Evolutionary conservation across 306 rosid genomes (phyloP), one percentile per base, ranked within the genome.

Genomic region (Lathyrus aphaca): DNA sequence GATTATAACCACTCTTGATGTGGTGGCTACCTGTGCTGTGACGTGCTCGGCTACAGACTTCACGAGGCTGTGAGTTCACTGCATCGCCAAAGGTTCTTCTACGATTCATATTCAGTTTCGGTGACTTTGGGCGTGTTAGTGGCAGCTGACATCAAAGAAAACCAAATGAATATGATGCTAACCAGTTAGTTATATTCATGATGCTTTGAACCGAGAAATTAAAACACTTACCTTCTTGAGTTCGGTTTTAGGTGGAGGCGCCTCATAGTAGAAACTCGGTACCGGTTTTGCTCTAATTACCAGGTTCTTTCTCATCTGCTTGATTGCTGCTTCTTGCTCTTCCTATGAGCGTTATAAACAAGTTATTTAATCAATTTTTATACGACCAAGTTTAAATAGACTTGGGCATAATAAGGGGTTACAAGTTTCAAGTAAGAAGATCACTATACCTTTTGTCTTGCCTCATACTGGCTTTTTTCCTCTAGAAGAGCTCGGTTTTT

Each of bases 271-370:
- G 80, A 95, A 95, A 76, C 75, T 91, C 14, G 99, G 99, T n/a
- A 95, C 91, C 14, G 99, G 97, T 1, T 91, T 95, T 72, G 99
- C 99, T 86, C 83, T 95, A 64, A 95, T 77, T 68, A 95, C 95
- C 90, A 95, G 77, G 65, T 74, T 76, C 88, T 80, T 95, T 71
- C 99, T 87, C 76, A 95, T 77, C 83, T 81, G 91, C 86, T 86
- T 91, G 87, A 95, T 43, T 60, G 96, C 97, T 75, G 96, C 91
- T 63, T 91, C 95, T 81, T 82, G 89, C 81, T 95, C 99, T 87
- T 95, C 99, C 99, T 95, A 79, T 58, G 16, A 80, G 21, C 16
- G 30, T 72, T 74, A 18, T 15, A 69, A 51, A 62, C 8, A 69
- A 39, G 61, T 38, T 8, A 10, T 12, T 27, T 59, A 5, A 74